Evolutionary conservation across 2,329 filamentous ascomycete species (phyloP).

Genomic region (Diaporthe citriasiana): DNA sequence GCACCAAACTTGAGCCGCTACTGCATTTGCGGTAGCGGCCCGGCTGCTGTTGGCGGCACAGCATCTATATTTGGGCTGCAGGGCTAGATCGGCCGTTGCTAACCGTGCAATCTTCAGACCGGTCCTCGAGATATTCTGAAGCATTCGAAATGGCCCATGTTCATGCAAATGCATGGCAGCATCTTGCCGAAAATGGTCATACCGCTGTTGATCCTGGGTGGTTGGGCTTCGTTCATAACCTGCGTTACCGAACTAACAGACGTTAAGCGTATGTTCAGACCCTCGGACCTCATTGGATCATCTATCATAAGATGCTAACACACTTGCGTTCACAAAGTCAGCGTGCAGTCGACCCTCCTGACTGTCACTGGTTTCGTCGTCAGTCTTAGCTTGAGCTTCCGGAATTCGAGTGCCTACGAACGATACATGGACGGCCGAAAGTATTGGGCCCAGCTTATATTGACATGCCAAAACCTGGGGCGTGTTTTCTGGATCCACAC

Average conservation of each 20-base stretch:
- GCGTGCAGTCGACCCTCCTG: conserved; percentile 78
- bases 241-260: conserved; percentile 57
- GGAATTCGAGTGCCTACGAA: conserved; percentile 84
- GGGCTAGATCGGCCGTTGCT: neutral
- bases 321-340: conserved; percentile 48
- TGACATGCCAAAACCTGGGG: conserved; percentile 76
- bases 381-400: conserved; percentile 82
- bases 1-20: neutral
- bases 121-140: conserved; percentile 78
- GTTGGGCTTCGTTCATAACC: conserved; percentile 78
- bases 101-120: conserved; percentile 48
- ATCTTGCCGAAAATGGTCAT: conserved; percentile 81
- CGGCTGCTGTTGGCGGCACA: neutral
- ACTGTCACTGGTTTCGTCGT: conserved; percentile 90
- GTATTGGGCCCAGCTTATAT: conserved; percentile 70
- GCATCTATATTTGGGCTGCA: neutral
- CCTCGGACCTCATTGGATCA: neutral
- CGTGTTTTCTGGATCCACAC: conserved; percentile 88
- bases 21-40: too few species aligned
- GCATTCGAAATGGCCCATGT: conserved; percentile 85
- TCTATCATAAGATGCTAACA: neutral
- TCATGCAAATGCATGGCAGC: conserved; percentile 82
- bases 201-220: conserved; percentile 73
- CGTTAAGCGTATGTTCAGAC: conserved; percentile 33
- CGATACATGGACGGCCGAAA: conserved; percentile 69